phyloP scores from a whole-genome alignment of 805 yeast species.

The Wickerhamiella allomyrinae region DNA sequence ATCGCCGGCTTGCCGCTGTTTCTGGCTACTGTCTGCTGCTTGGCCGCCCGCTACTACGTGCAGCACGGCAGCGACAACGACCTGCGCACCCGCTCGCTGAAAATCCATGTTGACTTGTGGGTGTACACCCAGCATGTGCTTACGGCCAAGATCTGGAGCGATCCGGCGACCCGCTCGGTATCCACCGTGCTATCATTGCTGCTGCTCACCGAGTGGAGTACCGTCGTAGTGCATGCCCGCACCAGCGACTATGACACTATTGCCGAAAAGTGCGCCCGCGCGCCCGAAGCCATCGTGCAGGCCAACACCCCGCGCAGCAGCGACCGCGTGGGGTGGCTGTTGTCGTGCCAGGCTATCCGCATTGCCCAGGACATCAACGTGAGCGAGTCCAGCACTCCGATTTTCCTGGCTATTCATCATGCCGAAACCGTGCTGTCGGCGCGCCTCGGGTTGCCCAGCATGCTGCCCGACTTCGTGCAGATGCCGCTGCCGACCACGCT shows the following conservation, averaged over 20 bases:
- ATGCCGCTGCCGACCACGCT: constrained; percentile 34
- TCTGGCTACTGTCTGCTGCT: constrained; percentile 65
- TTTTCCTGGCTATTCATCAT: constrained; percentile 70
- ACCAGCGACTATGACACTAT: constrained; percentile 57
- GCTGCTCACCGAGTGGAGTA: constrained; percentile 88
- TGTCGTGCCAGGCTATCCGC: constrained; percentile 74
- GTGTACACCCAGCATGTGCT: constrained; percentile 65
- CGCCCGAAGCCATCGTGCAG: constrained; percentile 20
- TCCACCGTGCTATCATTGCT: constrained; percentile 79
- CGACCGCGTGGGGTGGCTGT: constrained; percentile 88
- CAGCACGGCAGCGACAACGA: constrained; percentile 21
- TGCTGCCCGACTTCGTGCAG: constrained; percentile 47
- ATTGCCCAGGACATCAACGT: constrained; percentile 78
- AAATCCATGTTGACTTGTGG: constrained; percentile 73
- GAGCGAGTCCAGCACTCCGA: constrained; percentile 55
- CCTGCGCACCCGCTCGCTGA: constrained; percentile 21
- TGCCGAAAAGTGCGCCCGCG: constrained; percentile 11
- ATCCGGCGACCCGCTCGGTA: constrained; percentile 71
- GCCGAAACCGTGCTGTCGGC: constrained; percentile 74
- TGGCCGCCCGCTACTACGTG: constrained; percentile 64
- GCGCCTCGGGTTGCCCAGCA: constrained; percentile 65
- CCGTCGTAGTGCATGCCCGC: constrained; percentile 82
- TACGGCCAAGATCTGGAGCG: constrained; percentile 88
- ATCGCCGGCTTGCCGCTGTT: constrained; percentile 70
- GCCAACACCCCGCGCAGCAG: constrained; percentile 74